These are phyloP conservation scores for Geotrichum siamense DNA, from an alignment of 1,139 yeast genomes.

Conservation along the genomic window DNA sequence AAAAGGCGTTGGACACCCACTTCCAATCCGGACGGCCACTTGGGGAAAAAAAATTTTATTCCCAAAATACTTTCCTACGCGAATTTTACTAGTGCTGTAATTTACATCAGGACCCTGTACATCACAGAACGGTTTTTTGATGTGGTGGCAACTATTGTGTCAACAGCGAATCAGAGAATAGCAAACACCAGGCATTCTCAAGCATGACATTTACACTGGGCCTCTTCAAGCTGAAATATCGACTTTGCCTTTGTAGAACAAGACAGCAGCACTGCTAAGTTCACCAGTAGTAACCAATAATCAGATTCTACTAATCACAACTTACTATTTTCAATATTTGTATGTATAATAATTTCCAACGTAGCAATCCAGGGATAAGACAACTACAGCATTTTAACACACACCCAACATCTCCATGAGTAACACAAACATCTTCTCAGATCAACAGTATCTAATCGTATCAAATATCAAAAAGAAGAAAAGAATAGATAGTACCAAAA, in stretches of 20 bases:
- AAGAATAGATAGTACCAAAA: no score
- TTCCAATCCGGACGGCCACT: no score
- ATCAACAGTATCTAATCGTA: no score
- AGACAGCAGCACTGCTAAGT: neutral
- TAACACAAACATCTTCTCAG: no score
- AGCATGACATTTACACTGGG: no score
- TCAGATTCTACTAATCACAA: neutral
- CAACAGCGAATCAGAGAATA: neutral
- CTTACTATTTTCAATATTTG: neutral
- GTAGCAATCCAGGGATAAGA: no score
- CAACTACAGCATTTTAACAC: no score
- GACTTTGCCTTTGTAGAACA: neutral
- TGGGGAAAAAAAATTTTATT: no score
- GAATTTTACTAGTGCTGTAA: neutral
- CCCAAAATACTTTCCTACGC: neutral
- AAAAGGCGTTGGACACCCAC: no score
- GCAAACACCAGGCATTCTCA: neutral
- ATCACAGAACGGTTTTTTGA: neutral
- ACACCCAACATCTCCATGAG: no score
- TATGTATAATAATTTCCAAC: no score
- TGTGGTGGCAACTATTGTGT: constrained; percentile 1
- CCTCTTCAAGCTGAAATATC: neutral
- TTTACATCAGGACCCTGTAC: neutral
- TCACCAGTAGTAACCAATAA: neutral
- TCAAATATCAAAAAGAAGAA: no score